phyloP scores from a whole-genome alignment of 192 early-diverging fungal species.

The Chytriomyces sp. region DNA sequence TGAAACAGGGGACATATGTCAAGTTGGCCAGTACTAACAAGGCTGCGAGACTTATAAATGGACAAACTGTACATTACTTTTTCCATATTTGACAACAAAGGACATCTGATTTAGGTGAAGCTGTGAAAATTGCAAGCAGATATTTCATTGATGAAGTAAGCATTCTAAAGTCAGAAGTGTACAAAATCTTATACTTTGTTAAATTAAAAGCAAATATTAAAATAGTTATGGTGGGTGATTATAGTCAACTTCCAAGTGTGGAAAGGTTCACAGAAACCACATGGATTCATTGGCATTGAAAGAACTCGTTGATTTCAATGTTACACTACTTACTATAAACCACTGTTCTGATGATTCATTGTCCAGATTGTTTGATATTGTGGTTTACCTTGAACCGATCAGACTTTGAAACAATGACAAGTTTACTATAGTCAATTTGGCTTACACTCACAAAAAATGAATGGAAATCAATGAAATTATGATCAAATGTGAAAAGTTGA shows the following conservation, averaged over 20 bases:
- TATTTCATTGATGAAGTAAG: constrained; percentile 2
- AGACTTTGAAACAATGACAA: not conserved
- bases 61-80: not conserved
- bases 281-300: constrained; percentile 2
- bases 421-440: constrained; percentile 2
- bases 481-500: not conserved
- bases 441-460: not conserved
- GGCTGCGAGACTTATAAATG: too few species aligned
- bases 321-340: not conserved
- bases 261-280: constrained; percentile 2
- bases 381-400: too few species aligned
- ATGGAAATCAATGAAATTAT: constrained; percentile 2
- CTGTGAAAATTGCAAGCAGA: not conserved
- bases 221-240: constrained; percentile 2
- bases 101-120: not conserved
- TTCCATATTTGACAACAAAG: not conserved
- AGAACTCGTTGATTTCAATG: not conserved
- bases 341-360: not conserved
- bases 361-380: constrained; percentile 2
- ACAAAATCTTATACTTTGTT: not conserved
- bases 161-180: not conserved
- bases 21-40: too few species aligned
- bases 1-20: not conserved
- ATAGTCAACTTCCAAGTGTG: not conserved
- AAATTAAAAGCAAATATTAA: constrained; percentile 1